Conservation (phyloP, 2,329 filamentous ascomycete species). For the Tolypocladium amazonense region DNA sequence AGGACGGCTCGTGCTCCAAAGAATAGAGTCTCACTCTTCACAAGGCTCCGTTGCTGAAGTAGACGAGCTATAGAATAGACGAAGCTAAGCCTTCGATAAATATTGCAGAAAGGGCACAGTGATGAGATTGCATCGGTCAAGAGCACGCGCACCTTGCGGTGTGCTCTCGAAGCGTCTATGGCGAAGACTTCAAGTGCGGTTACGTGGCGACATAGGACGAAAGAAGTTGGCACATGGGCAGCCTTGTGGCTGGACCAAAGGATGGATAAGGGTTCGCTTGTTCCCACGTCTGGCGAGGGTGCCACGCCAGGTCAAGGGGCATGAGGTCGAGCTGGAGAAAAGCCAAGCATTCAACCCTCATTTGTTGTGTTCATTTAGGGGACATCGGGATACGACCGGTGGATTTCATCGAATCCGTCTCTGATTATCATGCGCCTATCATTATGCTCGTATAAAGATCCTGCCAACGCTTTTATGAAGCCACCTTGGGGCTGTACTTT, state of each 20-base stretch:
- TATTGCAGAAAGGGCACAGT: not conserved
- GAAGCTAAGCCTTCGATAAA: not conserved
- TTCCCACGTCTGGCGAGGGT: not conserved
- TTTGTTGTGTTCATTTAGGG: too few relatives aligned
- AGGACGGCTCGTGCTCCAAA: not conserved
- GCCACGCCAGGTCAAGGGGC: not conserved
- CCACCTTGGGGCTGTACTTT: slow-evolving; percentile 80
- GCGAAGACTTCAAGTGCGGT: not conserved
- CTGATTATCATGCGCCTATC: slow-evolving; percentile 14
- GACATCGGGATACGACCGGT: not conserved
- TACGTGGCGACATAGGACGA: not conserved
- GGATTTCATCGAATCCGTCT: not conserved
- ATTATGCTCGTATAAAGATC: slow-evolving; percentile 17
- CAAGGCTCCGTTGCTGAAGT: not conserved
- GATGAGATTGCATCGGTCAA: too few relatives aligned
- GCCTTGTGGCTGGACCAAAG: not conserved
- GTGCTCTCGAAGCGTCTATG: not conserved
- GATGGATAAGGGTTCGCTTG: not conserved
- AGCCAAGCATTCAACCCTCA: not conserved
- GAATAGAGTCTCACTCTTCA: not conserved
- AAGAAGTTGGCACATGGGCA: not conserved
- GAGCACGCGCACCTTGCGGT: not conserved
- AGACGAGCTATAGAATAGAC: not conserved
- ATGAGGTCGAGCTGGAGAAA: not conserved
- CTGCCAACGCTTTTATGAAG: slow-evolving; percentile 25